These are phyloP conservation scores for Leptomonas seymouri DNA, from an alignment of 208 protist genomes.

Conservation along the genomic window DNA sequence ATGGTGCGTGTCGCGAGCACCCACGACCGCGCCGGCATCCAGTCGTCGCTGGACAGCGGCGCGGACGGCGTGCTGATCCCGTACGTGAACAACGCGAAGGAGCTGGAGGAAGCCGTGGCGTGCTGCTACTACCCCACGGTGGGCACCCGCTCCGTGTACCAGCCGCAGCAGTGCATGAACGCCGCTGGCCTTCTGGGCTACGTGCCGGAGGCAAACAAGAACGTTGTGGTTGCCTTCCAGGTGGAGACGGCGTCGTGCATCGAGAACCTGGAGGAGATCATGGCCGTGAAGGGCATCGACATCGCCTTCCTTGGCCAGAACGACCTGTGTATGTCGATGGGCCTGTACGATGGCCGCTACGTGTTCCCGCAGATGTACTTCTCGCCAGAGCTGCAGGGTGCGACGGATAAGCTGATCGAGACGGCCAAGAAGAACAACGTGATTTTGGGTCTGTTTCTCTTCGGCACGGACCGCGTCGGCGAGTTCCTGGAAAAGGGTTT, in stretches of 20 bases:
- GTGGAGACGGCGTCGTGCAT: conserved; percentile 83
- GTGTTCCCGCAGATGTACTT: conserved; percentile 87
- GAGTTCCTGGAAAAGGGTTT: conserved; percentile 85
- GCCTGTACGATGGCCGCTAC: conserved; percentile 81
- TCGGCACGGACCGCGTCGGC: conserved; percentile 78
- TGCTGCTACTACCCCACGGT: conserved; percentile 83
- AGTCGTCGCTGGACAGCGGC: conserved; percentile 76
- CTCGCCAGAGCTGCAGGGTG: conserved; percentile 66
- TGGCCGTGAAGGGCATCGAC: conserved; percentile 77
- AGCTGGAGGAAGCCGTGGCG: conserved; percentile 72
- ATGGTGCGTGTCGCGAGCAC: conserved; percentile 83
- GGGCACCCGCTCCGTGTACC: conserved; percentile 78
- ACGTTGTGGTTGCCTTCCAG: conserved; percentile 80
- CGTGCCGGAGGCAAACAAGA: conserved; percentile 76
- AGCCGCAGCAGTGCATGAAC: conserved; percentile 86
- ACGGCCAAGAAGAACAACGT: conserved; percentile 70
- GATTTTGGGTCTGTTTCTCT: conserved; percentile 79
- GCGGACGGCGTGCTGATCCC: conserved; percentile 83
- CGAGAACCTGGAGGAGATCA: conserved; percentile 82
- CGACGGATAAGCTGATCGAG: conserved; percentile 69
- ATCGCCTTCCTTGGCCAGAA: conserved; percentile 86
- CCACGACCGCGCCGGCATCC: conserved; percentile 75
- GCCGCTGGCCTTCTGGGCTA: conserved; percentile 73
- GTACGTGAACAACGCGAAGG: conserved; percentile 79
- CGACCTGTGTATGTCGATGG: conserved; percentile 87